Percentiles rank a stretch among this genome's conserved stretches.
Evolutionary conservation across 495 filamentous ascomycete genomes (phyloP).

Genomic region (Talaromyces thailandensis): DNA sequence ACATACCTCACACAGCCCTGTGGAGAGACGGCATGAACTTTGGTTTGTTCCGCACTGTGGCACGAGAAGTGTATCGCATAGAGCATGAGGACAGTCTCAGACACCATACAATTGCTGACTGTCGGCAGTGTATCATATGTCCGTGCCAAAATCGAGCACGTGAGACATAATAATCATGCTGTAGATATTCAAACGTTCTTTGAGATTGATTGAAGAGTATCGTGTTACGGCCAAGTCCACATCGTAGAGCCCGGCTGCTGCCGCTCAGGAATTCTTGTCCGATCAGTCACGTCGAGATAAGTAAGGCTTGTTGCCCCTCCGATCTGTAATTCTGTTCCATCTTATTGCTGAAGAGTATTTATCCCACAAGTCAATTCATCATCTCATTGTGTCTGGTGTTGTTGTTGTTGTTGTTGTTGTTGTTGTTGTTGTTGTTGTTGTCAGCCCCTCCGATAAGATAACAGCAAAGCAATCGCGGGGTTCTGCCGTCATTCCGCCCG

Average conservation of each 20-base stretch:
- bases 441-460: background rate
- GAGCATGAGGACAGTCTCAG: background rate
- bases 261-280: background rate
- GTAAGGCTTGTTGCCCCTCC: background rate
- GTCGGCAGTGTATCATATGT: background rate
- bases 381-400: background rate
- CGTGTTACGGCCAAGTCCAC: background rate
- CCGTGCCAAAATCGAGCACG: background rate
- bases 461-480: background rate
- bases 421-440: background rate
- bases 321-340: background rate
- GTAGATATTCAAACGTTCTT: background rate
- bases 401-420: background rate
- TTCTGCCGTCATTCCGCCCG: background rate
- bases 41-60: background rate
- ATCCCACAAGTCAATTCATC: background rate
- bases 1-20: background rate
- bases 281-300: background rate
- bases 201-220: background rate
- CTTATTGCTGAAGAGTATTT: background rate
- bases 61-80: background rate
- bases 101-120: background rate
- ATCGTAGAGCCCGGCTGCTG: background rate
- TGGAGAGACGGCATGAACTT: background rate
- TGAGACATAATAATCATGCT: background rate